phyloP scores from a whole-genome alignment of 1,284 basidiomycete species.

The Meira miltonrushii region DNA sequence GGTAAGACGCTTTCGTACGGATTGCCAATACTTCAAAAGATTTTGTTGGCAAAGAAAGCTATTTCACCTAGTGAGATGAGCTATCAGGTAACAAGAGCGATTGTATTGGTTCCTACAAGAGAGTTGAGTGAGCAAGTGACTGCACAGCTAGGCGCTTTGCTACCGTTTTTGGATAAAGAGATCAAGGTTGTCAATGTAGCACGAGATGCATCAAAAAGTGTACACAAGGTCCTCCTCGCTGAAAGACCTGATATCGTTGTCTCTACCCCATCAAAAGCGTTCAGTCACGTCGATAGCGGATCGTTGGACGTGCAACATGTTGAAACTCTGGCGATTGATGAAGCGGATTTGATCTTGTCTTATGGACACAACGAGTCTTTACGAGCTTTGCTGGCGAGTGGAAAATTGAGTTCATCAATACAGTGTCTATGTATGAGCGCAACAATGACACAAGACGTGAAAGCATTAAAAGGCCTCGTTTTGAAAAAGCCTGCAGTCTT shows the following conservation, averaged over 20 bases:
- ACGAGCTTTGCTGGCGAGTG: constrained; percentile 70
- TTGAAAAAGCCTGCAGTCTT: constrained; percentile 8
- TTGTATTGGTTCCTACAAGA: constrained; percentile 88
- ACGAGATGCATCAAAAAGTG: constrained; percentile 59
- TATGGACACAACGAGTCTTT: constrained; percentile 93
- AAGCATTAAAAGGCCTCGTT: constrained; percentile 78
- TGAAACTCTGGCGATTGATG: constrained; percentile 89
- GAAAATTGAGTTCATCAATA: constrained; percentile 71
- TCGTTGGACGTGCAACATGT: constrained; percentile 55
- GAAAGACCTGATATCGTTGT: constrained; percentile 89
- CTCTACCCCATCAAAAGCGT: constrained; percentile 78
- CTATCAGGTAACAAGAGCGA: constrained; percentile 65
- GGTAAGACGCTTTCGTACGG: constrained; percentile 97
- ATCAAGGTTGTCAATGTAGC: constrained; percentile 75
- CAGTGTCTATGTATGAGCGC: constrained; percentile 97
- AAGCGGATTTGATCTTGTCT: constrained; percentile 93
- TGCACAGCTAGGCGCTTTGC: constrained; percentile 64
- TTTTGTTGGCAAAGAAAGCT: constrained; percentile 68
- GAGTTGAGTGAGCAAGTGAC: constrained; percentile 89
- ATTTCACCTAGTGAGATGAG: constrained; percentile 52
- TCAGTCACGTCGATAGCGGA: constrained; percentile 74
- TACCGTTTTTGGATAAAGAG: constrained; percentile 68
- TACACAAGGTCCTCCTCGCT: constrained; percentile 77
- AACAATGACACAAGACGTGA: constrained; percentile 93
- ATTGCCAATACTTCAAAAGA: constrained; percentile 82